Evolutionary conservation across 108 stramenopile genomes (phyloP).

Genomic region (Nitzschia putrida): DNA sequence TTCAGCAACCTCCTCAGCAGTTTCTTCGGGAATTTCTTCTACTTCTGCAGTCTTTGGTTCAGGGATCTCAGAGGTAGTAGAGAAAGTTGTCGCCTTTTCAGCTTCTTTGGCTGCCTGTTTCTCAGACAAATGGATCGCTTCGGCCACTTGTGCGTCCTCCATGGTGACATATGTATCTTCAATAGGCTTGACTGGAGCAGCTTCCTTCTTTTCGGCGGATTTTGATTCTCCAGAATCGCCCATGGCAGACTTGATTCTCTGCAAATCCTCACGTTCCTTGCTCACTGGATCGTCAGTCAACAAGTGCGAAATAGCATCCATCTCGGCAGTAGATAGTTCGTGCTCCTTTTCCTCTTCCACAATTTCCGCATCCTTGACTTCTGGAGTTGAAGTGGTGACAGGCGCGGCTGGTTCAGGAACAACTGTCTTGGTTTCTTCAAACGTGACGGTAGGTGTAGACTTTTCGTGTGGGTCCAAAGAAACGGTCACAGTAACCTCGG

Average conservation of each 20-base stretch:
- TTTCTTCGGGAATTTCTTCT: constrained; percentile 12
- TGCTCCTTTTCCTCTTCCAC: constrained; percentile 38
- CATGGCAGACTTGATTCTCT: constrained; percentile 71
- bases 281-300: constrained; percentile 77
- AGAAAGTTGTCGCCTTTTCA: constrained; percentile 48
- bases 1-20: constrained; percentile 6
- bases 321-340: constrained; percentile 69
- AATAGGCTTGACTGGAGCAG: not conserved
- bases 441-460: constrained; percentile 1
- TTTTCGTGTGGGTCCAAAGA: not conserved
- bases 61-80: constrained; percentile 35
- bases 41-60: not conserved
- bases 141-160: constrained; percentile 26
- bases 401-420: constrained; percentile 9
- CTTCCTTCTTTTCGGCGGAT: constrained; percentile 7
- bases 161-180: not conserved
- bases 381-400: constrained; percentile 15
- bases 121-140: constrained; percentile 46
- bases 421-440: constrained; percentile 10
- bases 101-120: constrained; percentile 49
- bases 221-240: constrained; percentile 37
- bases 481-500: not conserved
- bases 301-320: constrained; percentile 82
- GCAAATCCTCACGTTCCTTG: constrained; percentile 73
- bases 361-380: constrained; percentile 23